phyloP scores from a whole-genome alignment of 1,284 basidiomycete genomes.

The Vanrija humicola region DNA sequence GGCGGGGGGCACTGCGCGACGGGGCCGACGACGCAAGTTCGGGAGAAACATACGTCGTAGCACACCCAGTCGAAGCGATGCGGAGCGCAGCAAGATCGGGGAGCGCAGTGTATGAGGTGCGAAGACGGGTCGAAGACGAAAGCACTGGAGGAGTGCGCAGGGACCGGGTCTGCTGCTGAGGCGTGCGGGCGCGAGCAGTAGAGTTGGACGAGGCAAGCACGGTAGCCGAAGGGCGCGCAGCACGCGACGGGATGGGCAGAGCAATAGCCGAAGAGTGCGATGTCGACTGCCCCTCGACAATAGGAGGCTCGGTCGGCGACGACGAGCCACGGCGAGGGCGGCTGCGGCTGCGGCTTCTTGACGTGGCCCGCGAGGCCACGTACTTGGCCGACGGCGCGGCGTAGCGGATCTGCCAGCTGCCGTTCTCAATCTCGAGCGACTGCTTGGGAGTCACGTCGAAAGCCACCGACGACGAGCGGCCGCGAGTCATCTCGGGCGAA shows the following conservation, averaged over 20 bases:
- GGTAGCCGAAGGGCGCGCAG: slow-evolving; percentile 4
- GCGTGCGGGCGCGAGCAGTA: slow-evolving; percentile 15
- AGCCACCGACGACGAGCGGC: neutral
- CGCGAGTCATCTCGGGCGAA: neutral
- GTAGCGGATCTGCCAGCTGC: slow-evolving; percentile 39
- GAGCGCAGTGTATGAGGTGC: neutral
- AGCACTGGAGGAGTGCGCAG: too few relatives aligned
- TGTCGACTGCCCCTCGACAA: neutral
- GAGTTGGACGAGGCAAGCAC: slow-evolving; percentile 8
- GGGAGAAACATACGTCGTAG: neutral
- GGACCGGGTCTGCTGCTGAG: slow-evolving; percentile 1
- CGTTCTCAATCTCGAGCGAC: slow-evolving; percentile 30
- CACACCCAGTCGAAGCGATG: slow-evolving; percentile 1
- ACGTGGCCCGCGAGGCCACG: neutral
- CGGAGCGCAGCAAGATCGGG: slow-evolving; percentile 1
- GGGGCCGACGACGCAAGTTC: neutral
- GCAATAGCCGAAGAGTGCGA: slow-evolving; percentile 6
- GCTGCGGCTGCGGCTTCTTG: neutral
- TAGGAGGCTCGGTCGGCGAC: neutral
- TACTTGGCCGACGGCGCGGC: neutral
- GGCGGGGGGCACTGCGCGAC: slow-evolving; percentile 9
- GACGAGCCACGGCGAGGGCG: slow-evolving; percentile 7
- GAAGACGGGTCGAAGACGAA: too few relatives aligned
- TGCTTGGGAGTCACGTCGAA: slow-evolving; percentile 37
- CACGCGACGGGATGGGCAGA: slow-evolving; percentile 13